Base-by-base conservation (phyloP, 2,329 filamentous ascomycete species). In the Parastagonospora nodorum region DNA sequence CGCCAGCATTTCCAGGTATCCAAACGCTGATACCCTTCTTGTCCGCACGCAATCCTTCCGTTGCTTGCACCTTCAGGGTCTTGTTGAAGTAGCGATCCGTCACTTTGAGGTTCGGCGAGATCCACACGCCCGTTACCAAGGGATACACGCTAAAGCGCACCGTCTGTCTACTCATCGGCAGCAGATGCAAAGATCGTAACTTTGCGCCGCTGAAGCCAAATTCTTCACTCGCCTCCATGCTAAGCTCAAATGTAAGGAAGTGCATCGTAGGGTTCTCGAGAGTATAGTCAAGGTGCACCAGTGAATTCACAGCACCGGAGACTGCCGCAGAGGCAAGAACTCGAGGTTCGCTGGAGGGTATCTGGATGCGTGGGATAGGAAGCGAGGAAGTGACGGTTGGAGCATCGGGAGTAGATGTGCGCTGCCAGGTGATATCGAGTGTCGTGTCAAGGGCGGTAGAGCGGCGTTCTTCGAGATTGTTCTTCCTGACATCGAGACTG, bases 181-280 rank as follows among this genome's bases (percentile, higher is more conserved):
- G 82, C 36, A 97, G 77, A 66, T 94, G 90, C 45, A 97, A 63
- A 1, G 88, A 88, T 10, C 85, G 87, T 58, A 88, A 82, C 76
- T 97, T 97, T 2, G 90, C 80, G 0, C 94, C 94, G 7, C 90
- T 92, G 73, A 99, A 97, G 0, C 92, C 93, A 74, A 97, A 97
- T 45, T 91, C 84, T 58, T 96, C 91, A 69, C 86, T 93, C 2
- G 92, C 89, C 62, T 99, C 93, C 92, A 99, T 96, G 24, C 82
- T 86, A 42, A 97, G 74, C 28, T 90, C 92, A 75, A 99, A 99
- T 0, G 92, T 96, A 42, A 99, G 83, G 74, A 96, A 95, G 72
- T 99, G 94, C 71, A 87, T 88, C 0, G 93, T 97, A 0, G 92
- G 89, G 70, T 99, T 99, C 75, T 99, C 94, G 49, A 99, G 85